These are phyloP conservation scores for Metroxylon sagu DNA, from an alignment of 176 grass and related monocot species.

Conservation along the genomic window DNA sequence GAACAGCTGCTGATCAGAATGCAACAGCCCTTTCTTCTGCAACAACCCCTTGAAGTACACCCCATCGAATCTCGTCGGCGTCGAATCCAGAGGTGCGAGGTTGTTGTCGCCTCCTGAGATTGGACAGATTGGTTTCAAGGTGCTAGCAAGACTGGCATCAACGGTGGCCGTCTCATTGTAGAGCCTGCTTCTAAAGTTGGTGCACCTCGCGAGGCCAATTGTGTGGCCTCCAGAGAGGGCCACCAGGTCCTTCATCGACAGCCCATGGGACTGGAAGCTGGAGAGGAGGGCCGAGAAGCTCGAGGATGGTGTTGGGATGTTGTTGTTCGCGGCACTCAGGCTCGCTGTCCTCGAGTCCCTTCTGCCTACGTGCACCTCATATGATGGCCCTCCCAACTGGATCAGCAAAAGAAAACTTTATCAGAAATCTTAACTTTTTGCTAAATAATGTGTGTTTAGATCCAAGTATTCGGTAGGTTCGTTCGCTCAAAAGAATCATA, in stretches of 20 bases:
- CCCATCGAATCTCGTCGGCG: constrained; percentile 46
- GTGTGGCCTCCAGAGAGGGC: constrained; percentile 36
- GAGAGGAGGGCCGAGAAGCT: constrained; percentile 25
- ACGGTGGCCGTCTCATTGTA: constrained; percentile 48
- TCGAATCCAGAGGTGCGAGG: constrained; percentile 49
- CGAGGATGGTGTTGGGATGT: constrained; percentile 21
- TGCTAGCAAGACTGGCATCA: constrained; percentile 32
- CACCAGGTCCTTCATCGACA: constrained; percentile 26
- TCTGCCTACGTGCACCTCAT: constrained; percentile 22
- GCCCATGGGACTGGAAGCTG: constrained; percentile 28
- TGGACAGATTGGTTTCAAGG: constrained; percentile 41
- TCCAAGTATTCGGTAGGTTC: too few relatives aligned
- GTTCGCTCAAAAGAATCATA: too few relatives aligned
- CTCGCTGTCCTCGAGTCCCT: constrained; percentile 28
- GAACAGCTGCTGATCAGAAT: constrained; percentile 82
- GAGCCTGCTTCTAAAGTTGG: constrained; percentile 18
- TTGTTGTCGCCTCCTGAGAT: constrained; percentile 26
- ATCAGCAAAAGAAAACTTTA: too few relatives aligned
- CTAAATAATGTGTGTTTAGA: too few relatives aligned
- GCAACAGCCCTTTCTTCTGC: constrained; percentile 38
- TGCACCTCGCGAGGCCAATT: constrained; percentile 30
- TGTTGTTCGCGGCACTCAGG: constrained; percentile 24
- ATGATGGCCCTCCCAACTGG: constrained; percentile 34
- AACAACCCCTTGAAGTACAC: constrained; percentile 42
- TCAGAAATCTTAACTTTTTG: too few relatives aligned